Base-by-base conservation (phyloP, 2,329 filamentous ascomycete species). In the Aspergillus novoparasiticus region DNA sequence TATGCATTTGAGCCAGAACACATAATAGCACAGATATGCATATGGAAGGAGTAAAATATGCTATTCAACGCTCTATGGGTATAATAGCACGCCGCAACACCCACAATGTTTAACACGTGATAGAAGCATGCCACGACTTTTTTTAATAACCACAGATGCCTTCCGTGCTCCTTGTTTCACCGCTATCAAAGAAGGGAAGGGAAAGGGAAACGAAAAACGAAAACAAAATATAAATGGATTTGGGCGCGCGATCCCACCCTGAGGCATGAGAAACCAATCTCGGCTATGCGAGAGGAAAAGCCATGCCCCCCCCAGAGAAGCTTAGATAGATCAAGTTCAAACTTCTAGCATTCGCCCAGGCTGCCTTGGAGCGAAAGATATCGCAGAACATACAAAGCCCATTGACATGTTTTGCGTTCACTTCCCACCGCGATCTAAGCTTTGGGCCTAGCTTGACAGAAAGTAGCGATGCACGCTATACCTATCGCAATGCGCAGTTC, bases 211-310 rank as follows among this genome's bases (percentile, higher is more conserved):
- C 23, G n/a, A 21, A 45, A 41, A 60, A 45, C 26, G 23, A 30
- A 55, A 54, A 57, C 26, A 39, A 5, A 54, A 50, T 32, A 43
- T 23, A 10, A 57, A 57, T 54, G 45, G 10, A 62, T n/a, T 28
- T 30, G 46, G 48, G 57, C 36, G 19, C 11, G 12, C 14, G 6
- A 55, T 39, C n/a, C 34, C 32, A 57, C 53, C 61, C 54, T 66
- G 75, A 73, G 72, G 72, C 75, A 79, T 76, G 76, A 78, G 73
- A 79, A 79, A 79, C 77, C 76, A 71, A 78, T 76, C 75, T 72
- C 73, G 73, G 73, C 69, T 57, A 58, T 67, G 72, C 75, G 74
- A 74, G 78, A 78, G 77, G 78, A 81, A 80, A 80, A 80, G 75
- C 70, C 77, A 77, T 80, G 75, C 74, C 76, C 69, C 75, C 75